Evolutionary conservation across 2,329 filamentous ascomycete species (phyloP), one percentile per base, ranked within the genome.

Genomic region (Geoglossum cookeanum): DNA sequence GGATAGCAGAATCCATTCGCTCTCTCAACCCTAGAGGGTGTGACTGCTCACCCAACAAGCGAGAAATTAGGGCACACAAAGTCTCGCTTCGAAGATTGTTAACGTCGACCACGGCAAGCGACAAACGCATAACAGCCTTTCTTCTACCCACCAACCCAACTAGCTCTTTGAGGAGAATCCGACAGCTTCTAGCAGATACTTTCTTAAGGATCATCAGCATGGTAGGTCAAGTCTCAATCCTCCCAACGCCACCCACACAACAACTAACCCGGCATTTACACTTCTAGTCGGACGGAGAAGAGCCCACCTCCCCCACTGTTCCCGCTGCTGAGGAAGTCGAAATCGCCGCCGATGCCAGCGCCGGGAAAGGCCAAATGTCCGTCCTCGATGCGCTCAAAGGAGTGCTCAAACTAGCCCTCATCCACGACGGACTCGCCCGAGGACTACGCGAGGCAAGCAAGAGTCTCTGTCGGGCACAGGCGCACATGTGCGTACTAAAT

Each of bases 401-500:
- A 74, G 92, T 96, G 65, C 82, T 98, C 72, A 95, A 95, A 81
- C 87, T 97, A 72, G 85, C 92, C 64, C 87, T 98, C 69, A 96
- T 97, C 85, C 91, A 98, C 85, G 92, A 98, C 74, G 92, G 92
- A 74, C 90, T 98, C 68, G 92, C 92, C 72, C 90, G 92, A 69
- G 92, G 92, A 77, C 88, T 98, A 69, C 90, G 92, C 68, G 92
- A 98, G 79, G 92, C 92, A 64, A 89, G 85, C 79, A 98, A 98
- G 83, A 91, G 92, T 64, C 88, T 98, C 70, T 92, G 98, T 78
- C 85, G 92, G 71, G 89, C 92, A 71, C 87, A 98, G 79, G 92
- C 92, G 61, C 92, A 98, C 80, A 97, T 98, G 90, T 98, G 92
- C 75, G 92, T 98, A 67, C 84, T 98, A 69, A 98, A 98, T 84